Base-by-base conservation (phyloP, 208 protist genomes). In the Crithidia thermophila region DNA sequence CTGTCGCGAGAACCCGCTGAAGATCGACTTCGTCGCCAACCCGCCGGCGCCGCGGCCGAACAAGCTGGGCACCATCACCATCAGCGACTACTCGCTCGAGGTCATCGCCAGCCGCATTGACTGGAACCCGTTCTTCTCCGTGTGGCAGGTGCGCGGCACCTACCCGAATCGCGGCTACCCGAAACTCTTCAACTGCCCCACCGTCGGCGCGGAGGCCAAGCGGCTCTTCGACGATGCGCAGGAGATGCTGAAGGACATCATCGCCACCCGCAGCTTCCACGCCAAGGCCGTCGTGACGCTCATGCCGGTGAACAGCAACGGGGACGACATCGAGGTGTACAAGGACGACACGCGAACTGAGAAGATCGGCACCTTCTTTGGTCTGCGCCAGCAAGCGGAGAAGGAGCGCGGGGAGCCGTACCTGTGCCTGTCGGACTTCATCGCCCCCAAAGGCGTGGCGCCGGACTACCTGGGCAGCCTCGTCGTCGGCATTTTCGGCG, bases 81-180 rank as follows among this genome's bases (percentile, higher is more conserved):
- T 95, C 60, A 56, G 72, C 23, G 81, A 98, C 62, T 98, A 87
- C 75, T 67, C 75, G 7, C 72, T 99, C 1, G 83, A 91, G 42
- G 43, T 83, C 23, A 81, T 99, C 33, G 56, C 98, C 16, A 70
- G 59, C n/a, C 85, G 90, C 64, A 99, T 99, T 67, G 97, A 99
- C 75, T 99, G 98, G 97, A 98, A 98, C 73, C 96, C 94, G 27
- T 98, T 98, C 80, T 96, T 97, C 60, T 80, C 88, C 28, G 90
- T 96, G 13, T 98, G 94, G 94, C 90, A 98, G 84, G 63, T 99
- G 9, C 90, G 95, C 49, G 98, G 97, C 31, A 94, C 90, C 55
- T 98, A 98, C 84, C 96, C 96, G 39, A 98, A 98, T 74, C 82
- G 97, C 50, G 88, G 87, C 50, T 99, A 98, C 73, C 98, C 98